Conservation (phyloP, 371 early-diverging fungal genomes). For the Rhizomucor pusillus region DNA sequence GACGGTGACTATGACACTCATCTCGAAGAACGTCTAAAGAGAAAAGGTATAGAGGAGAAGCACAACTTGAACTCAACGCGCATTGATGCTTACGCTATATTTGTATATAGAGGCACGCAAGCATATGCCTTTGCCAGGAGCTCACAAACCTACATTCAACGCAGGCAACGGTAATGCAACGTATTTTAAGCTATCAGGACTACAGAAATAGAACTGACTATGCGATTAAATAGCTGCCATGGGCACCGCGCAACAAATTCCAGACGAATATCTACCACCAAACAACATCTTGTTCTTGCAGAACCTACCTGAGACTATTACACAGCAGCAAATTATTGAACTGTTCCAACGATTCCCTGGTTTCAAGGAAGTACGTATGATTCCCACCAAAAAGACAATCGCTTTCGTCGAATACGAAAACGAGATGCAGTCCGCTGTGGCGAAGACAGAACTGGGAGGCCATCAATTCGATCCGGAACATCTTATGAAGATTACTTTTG, state of each 20-base stretch:
- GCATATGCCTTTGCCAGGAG: slow-evolving; percentile 39
- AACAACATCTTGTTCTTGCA: slow-evolving; percentile 91
- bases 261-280: slow-evolving; percentile 76
- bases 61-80: neutral
- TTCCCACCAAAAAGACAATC: slow-evolving; percentile 82
- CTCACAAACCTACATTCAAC: slow-evolving; percentile 41
- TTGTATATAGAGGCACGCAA: slow-evolving; percentile 23
- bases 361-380: slow-evolving; percentile 88
- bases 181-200: neutral
- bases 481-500: slow-evolving; percentile 82
- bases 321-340: slow-evolving; percentile 58
- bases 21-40: slow-evolving; percentile 50
- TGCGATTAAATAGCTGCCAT: slow-evolving; percentile 5
- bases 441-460: slow-evolving; percentile 75
- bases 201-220: too few species aligned
- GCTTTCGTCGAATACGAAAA: slow-evolving; percentile 95
- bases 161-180: slow-evolving; percentile 7
- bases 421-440: slow-evolving; percentile 74
- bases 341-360: slow-evolving; percentile 79
- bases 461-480: slow-evolving; percentile 72
- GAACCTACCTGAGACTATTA: slow-evolving; percentile 78
- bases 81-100: too few species aligned
- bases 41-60: slow-evolving; percentile 45
- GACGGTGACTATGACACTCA: slow-evolving; percentile 72
- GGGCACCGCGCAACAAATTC: slow-evolving; percentile 33